Percentiles rank a stretch among this genome's conserved stretches.
phyloP scores from a whole-genome alignment of 2,329 filamentous ascomycete species.

The Xylaria sp. region DNA sequence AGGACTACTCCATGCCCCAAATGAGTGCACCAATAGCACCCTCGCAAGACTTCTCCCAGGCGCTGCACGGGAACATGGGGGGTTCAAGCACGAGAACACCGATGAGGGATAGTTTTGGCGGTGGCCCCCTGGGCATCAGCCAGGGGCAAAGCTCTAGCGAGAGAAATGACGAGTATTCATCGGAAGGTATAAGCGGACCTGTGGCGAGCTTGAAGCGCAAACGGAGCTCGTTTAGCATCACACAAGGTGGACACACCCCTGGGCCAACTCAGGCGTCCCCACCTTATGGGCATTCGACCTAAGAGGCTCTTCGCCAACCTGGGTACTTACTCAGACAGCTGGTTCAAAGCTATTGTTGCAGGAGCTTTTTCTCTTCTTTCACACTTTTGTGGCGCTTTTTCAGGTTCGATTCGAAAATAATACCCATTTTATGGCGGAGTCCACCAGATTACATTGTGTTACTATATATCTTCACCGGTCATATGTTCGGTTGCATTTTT shows the following conservation, averaged over 20 bases:
- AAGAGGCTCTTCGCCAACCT: slow-evolving; percentile 9
- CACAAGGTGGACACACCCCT: slow-evolving; percentile 30
- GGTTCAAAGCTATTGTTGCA: slow-evolving; percentile 9
- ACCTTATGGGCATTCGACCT: slow-evolving; percentile 34
- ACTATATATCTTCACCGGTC: slow-evolving; percentile 30
- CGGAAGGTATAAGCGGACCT: slow-evolving; percentile 30
- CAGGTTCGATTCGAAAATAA: slow-evolving; percentile 25
- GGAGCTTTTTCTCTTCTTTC: slow-evolving; percentile 15
- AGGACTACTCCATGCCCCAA: slow-evolving; percentile 57
- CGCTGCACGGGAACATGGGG: slow-evolving; percentile 47
- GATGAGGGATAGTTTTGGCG: slow-evolving; percentile 49
- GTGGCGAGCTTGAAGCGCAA: slow-evolving; percentile 33
- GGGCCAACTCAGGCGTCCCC: slow-evolving; percentile 31
- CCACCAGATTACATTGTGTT: slow-evolving; percentile 28
- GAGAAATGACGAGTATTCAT: slow-evolving; percentile 36
- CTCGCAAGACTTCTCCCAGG: slow-evolving; percentile 55
- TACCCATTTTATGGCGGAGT: slow-evolving; percentile 21
- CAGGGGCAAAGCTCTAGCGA: slow-evolving; percentile 32
- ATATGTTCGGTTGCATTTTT: slow-evolving; percentile 17
- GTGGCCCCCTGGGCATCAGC: slow-evolving; percentile 34
- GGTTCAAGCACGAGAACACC: slow-evolving; percentile 45
- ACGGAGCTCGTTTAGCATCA: slow-evolving; percentile 37
- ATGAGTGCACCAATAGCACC: slow-evolving; percentile 58
- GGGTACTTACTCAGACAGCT: slow-evolving; percentile 3
- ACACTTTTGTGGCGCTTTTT: slow-evolving; percentile 20